phyloP scores from a whole-genome alignment of 1,139 yeast genomes.

The Kodamaea anthophila region DNA sequence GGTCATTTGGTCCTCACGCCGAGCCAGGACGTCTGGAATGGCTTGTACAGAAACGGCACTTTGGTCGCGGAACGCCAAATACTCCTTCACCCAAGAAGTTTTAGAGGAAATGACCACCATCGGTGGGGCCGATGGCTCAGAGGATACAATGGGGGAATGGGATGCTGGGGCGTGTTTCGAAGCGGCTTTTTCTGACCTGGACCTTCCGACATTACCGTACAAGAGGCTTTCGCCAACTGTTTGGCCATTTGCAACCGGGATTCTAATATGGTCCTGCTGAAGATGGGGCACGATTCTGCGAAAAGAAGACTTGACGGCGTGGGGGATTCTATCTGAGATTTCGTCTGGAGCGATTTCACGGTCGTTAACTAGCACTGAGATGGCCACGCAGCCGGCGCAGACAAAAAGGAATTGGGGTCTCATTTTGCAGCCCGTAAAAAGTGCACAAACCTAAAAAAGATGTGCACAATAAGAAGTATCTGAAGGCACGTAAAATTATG shows the following conservation, averaged over 20 bases:
- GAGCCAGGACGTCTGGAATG: neutral
- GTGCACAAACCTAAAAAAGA: no score
- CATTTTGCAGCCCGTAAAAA: no score
- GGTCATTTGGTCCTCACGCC: slow-evolving; percentile 1
- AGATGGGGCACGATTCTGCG: slow-evolving; percentile 1
- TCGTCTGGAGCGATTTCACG: slow-evolving; percentile 1
- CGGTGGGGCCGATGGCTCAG: slow-evolving; percentile 2
- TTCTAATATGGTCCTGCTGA: slow-evolving; percentile 2
- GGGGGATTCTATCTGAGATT: neutral
- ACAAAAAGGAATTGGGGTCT: neutral
- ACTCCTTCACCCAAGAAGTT: slow-evolving; percentile 9
- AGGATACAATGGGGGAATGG: neutral
- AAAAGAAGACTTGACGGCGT: slow-evolving; percentile 1
- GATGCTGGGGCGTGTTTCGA: neutral
- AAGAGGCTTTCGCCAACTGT: slow-evolving; percentile 1
- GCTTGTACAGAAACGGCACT: slow-evolving; percentile 1
- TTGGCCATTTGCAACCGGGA: slow-evolving; percentile 1
- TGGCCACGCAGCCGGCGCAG: neutral
- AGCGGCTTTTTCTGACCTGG: neutral
- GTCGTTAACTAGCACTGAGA: slow-evolving; percentile 2
- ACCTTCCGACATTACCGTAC: neutral
- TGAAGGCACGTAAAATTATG: no score
- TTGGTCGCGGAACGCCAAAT: slow-evolving; percentile 3
- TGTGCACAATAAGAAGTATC: no score
- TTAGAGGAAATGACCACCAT: slow-evolving; percentile 5